Conservation (phyloP, 345 rosid genomes). For the Syzygium jambos region DNA sequence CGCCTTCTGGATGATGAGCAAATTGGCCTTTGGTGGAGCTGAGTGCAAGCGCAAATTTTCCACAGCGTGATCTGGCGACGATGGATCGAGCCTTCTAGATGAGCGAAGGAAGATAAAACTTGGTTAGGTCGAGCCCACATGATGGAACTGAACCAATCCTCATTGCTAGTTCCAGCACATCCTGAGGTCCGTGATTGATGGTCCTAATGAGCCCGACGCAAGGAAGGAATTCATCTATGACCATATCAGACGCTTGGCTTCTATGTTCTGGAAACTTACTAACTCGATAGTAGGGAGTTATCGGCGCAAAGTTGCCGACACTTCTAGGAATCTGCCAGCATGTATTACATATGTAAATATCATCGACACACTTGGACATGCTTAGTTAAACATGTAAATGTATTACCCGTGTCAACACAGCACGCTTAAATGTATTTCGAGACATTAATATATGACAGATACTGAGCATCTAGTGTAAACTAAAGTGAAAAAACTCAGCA, state of each 20-base stretch:
- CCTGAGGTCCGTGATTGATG: neutral
- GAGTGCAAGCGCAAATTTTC: neutral
- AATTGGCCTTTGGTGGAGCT: neutral
- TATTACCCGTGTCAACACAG: neutral
- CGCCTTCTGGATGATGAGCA: too few species aligned
- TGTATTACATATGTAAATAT: neutral
- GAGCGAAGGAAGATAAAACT: neutral
- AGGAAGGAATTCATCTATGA: neutral
- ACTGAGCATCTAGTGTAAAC: neutral
- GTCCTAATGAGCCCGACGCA: neutral
- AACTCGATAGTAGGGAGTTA: neutral
- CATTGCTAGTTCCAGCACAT: neutral
- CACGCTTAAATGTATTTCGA: neutral
- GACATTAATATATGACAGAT: neutral
- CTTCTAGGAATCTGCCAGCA: neutral
- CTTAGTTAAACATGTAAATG: neutral
- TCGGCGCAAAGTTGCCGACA: neutral
- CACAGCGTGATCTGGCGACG: neutral
- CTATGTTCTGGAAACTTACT: rapidly evolving
- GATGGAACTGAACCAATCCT: neutral
- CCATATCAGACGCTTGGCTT: neutral
- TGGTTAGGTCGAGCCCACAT: neutral
- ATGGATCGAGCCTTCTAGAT: neutral
- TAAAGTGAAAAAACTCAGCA: neutral
- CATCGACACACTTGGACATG: neutral